Evolutionary conservation across 352 stramenopile genomes (phyloP).

Genomic region (Thalassiosira oceanica): DNA sequence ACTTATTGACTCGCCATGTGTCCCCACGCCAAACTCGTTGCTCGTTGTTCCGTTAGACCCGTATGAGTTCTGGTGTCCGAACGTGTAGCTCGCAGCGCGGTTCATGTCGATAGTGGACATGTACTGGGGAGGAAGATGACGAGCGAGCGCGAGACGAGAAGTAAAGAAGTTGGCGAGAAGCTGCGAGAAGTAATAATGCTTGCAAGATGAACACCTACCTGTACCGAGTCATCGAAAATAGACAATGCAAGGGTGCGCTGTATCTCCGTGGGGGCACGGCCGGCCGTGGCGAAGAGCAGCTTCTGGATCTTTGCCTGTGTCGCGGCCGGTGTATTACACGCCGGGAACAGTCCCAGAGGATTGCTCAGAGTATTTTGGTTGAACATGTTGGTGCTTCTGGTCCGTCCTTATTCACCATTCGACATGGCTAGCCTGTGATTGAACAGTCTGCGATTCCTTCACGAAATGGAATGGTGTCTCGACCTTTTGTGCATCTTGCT

Average conservation of each 20-base stretch:
- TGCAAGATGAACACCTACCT: no score
- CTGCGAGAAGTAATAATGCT: no score
- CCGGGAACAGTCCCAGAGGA: constrained; percentile 28
- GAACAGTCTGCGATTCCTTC: no score
- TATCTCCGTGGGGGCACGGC: constrained; percentile 24
- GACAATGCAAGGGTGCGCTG: constrained; percentile 18
- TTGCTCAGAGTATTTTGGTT: constrained; percentile 9
- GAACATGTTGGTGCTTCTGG: no score
- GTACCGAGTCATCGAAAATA: constrained; percentile 31
- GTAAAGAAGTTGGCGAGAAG: no score
- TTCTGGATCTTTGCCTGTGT: constrained; percentile 16
- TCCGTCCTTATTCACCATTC: no score
- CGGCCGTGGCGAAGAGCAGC: constrained; percentile 8
- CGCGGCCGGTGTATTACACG: background rate
- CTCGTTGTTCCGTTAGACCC: constrained; percentile 5
- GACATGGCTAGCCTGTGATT: no score
- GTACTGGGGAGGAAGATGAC: no score
- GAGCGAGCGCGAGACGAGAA: no score
- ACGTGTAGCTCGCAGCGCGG: constrained; percentile 36
- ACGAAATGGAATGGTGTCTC: no score
- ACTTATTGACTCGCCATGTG: constrained; percentile 19
- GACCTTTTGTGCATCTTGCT: no score
- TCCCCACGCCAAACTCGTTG: background rate
- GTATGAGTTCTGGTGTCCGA: constrained; percentile 24
- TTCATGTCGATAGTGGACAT: constrained; percentile 51